phyloP scores from a whole-genome alignment of 805 yeast species.

The Candida pseudofarinosa region DNA sequence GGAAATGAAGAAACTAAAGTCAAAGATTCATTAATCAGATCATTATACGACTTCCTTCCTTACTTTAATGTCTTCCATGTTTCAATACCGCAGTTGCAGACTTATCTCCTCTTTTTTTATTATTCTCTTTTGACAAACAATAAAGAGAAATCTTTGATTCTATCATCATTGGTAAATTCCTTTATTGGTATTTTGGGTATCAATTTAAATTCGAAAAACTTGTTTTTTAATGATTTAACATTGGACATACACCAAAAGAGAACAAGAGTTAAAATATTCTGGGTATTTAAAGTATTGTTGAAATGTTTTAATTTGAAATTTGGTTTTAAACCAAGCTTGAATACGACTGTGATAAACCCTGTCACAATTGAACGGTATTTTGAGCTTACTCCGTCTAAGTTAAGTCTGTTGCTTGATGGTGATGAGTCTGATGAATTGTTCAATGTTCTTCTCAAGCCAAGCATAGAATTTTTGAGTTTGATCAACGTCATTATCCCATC shows the following conservation, averaged over 20 bases:
- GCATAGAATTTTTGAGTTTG: conserved; percentile 40
- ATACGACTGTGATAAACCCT: conserved; percentile 45
- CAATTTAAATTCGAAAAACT: conserved; percentile 36
- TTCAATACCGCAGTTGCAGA: conserved; percentile 46
- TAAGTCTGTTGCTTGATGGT: conserved; percentile 27
- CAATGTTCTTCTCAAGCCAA: conserved; percentile 34
- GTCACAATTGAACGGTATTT: conserved; percentile 44
- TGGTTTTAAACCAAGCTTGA: conserved; percentile 44
- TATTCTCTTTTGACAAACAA: conserved; percentile 43
- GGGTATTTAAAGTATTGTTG: conserved; percentile 42
- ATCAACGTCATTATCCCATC: conserved; percentile 44
- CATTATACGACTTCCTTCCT: conserved; percentile 42
- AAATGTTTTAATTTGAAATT: conserved; percentile 41
- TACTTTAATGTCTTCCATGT: conserved; percentile 48
- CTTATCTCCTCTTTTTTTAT: conserved; percentile 45
- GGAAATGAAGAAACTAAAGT: conserved; percentile 20
- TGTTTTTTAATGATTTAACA: conserved; percentile 45
- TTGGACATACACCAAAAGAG: conserved; percentile 33
- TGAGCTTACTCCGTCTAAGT: conserved; percentile 41
- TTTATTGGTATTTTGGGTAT: conserved; percentile 42
- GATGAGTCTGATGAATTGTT: conserved; percentile 30
- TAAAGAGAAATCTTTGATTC: conserved; percentile 35
- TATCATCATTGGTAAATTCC: conserved; percentile 38
- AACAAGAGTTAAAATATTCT: conserved; percentile 41
- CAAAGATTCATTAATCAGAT: conserved; percentile 29